phyloP scores from a whole-genome alignment of 805 yeast species.

The Isabelozyma gotoi region DNA sequence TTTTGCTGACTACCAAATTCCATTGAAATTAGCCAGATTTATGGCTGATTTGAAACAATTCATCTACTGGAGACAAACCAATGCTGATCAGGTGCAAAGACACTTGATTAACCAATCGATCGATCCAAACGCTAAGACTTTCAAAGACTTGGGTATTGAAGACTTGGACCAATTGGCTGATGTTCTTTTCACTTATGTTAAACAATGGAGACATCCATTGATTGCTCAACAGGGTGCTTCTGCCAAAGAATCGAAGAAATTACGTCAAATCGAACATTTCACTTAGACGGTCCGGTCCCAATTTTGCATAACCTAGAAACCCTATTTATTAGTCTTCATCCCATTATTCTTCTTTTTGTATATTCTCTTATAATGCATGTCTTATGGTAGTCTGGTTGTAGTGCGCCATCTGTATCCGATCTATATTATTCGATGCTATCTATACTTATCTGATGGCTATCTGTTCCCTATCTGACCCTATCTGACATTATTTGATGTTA shows the following conservation, averaged over 20 bases:
- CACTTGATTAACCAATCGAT: constrained; percentile 64
- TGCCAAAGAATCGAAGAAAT: constrained; percentile 39
- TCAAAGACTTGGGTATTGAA: constrained; percentile 68
- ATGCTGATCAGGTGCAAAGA: constrained; percentile 75
- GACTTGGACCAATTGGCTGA: constrained; percentile 40
- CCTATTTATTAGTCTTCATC: background rate
- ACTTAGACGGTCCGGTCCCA: constrained; percentile 17
- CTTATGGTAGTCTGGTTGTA: background rate
- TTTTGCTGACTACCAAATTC: constrained; percentile 42
- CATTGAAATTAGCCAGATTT: constrained; percentile 45
- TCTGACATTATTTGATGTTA: no score
- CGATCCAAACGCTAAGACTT: constrained; percentile 61
- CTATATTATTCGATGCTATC: no score
- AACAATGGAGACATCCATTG: constrained; percentile 52
- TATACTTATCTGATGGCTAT: no score
- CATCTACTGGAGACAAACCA: constrained; percentile 49
- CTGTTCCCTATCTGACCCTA: background rate
- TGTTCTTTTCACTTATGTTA: constrained; percentile 44
- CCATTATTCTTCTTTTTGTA: background rate
- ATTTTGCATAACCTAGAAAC: background rate
- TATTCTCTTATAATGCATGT: background rate
- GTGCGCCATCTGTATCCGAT: background rate
- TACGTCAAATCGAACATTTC: constrained; percentile 46
- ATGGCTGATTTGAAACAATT: constrained; percentile 45
- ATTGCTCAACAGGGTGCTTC: constrained; percentile 45